Conservation (phyloP, 2,329 filamentous ascomycete genomes). For the Saccharata proteae region DNA sequence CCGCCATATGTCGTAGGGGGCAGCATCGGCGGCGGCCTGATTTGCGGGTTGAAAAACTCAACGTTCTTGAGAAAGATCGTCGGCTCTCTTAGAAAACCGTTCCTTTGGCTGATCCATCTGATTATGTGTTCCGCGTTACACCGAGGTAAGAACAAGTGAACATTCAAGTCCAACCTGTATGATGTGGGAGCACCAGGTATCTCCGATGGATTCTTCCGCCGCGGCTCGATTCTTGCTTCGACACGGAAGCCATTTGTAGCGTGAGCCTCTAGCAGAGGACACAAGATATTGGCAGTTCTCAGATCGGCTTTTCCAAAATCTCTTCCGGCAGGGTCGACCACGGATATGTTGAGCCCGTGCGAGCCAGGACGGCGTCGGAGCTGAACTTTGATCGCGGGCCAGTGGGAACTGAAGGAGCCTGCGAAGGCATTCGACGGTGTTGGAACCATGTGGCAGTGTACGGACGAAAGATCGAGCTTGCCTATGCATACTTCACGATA, state of each 20-base stretch:
- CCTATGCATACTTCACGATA: slow-evolving; percentile 73
- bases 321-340: slow-evolving; percentile 57
- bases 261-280: slow-evolving; percentile 57
- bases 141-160: too few relatives aligned
- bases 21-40: too few relatives aligned
- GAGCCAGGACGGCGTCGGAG: slow-evolving; percentile 49
- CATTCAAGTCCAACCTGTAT: slow-evolving; percentile 9
- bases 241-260: slow-evolving; percentile 53
- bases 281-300: slow-evolving; percentile 54
- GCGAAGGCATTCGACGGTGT: slow-evolving; percentile 49
- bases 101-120: too few relatives aligned
- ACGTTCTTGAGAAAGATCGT: slow-evolving; percentile 50
- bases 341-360: slow-evolving; percentile 49
- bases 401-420: slow-evolving; percentile 47
- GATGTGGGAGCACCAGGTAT: slow-evolving; percentile 14
- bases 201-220: slow-evolving; percentile 53
- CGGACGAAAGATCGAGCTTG: slow-evolving; percentile 53
- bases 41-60: slow-evolving; percentile 66
- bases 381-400: slow-evolving; percentile 63
- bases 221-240: slow-evolving; percentile 56
- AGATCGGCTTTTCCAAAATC: slow-evolving; percentile 68
- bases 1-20: too few relatives aligned
- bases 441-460: slow-evolving; percentile 58
- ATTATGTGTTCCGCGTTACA: too few relatives aligned
- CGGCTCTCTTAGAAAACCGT: slow-evolving; percentile 56